Conservation (phyloP, 2,329 filamentous ascomycete genomes). For the Reticulascus tulasneorum region DNA sequence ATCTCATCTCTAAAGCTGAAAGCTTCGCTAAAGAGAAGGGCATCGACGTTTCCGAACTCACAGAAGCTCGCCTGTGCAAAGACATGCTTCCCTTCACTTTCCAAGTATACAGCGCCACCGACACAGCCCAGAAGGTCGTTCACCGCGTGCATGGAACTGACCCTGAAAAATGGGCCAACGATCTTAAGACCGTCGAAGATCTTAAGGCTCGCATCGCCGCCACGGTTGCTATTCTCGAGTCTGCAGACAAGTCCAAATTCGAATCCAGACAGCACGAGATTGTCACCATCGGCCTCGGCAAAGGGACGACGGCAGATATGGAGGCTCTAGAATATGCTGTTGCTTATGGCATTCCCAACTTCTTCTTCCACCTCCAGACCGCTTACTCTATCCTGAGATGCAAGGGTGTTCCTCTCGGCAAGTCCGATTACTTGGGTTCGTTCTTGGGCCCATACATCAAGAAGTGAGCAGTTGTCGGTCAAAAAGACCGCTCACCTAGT, state of each 20-base stretch:
- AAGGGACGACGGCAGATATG: no score
- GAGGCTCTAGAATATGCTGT: no score
- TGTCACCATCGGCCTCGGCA: no score
- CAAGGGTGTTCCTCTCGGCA: slow-evolving; percentile 55
- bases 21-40: slow-evolving; percentile 22
- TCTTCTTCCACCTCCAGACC: slow-evolving; percentile 56
- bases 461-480: no score
- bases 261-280: no score
- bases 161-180: slow-evolving; percentile 19
- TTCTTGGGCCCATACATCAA: slow-evolving; percentile 15
- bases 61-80: slow-evolving; percentile 19
- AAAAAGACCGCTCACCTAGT: no score
- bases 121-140: slow-evolving; percentile 23
- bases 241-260: no score
- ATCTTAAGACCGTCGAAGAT: slow-evolving; percentile 28
- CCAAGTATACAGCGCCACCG: slow-evolving; percentile 28
- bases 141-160: slow-evolving; percentile 20
- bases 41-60: slow-evolving; percentile 18
- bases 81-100: slow-evolving; percentile 33
- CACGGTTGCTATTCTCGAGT: no score
- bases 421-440: slow-evolving; percentile 46
- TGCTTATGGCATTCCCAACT: slow-evolving; percentile 53
- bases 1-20: slow-evolving; percentile 26
- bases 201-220: slow-evolving; percentile 20
- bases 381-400: slow-evolving; percentile 54